Base-by-base conservation (phyloP, 495 filamentous ascomycete genomes). In the Lentithecium fluviatile region DNA sequence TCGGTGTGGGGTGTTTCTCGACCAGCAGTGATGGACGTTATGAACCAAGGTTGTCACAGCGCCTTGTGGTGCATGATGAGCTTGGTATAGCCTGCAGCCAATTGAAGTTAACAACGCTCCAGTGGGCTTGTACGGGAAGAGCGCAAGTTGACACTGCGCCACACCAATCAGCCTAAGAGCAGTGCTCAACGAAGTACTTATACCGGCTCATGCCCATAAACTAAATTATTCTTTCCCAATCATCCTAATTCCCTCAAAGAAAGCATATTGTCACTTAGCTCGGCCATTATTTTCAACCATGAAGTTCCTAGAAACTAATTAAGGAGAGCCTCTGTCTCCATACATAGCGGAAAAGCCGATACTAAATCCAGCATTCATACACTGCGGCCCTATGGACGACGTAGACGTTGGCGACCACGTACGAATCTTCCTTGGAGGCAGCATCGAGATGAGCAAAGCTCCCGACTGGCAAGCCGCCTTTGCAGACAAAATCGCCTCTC, bases 211-310 rank as follows among this genome's bases (percentile, higher is more conserved):
- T 57, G 17, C 40, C 43, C 47, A 48, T 57, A 36, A 47, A 57
- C 40, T 47, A 57, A 57, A 57, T 40, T 47, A 48, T 57, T 57
- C 54, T 57, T 57, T 57, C 21, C 47, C 54, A 47, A 57, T 57
- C 20, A 57, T 42, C 42, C 19, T 48, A 46, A 57, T 57, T 57
- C 54, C 40, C 40, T 57, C 20, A 57, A 57, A 48, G 40, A 47
- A 57, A 25, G 43, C 24, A 57, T 57, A 57, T 42, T 47, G 20
- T 57, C 17, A 57, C 43, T 42, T 36, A 46, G 11, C 47, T 47
- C 43, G 34, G 40, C 26, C 20, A 48, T 38, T 48, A 57, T 57
- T 57, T n/a, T 57, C 24, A 32, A 57, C 54, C 34, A 57, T 57
- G 34, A 57, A 57, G 54, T 57, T 57, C 25, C 54, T 48, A 46